Base-by-base conservation (phyloP, 805 yeast species). In the Metschnikowia picachoensis region DNA sequence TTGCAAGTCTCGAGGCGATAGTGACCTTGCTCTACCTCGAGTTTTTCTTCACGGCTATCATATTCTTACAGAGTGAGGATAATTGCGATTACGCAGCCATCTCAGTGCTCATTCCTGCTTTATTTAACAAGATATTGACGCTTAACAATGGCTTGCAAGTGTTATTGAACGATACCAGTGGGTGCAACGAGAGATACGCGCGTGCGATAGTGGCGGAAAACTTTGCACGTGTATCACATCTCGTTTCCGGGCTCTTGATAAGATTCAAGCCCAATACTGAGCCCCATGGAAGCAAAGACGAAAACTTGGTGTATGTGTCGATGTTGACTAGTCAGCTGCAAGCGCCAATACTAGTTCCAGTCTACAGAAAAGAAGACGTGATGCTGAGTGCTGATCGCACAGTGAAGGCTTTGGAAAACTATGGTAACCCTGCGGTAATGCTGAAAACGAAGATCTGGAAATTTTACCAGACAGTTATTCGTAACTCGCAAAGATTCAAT, bases 1-100 rank as follows among this genome's bases (percentile, higher is more conserved):
- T 16, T 42, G 4, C 50, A 53, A 9, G 30, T 15, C 52, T 54
- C 30, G 60, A 56, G 38, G 34, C 37, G 12, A 16, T 37, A 6
- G 30, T 51, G 14, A 53, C 62, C 12, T 52, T 70, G 14, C 59
- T 57, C 30, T 70, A 67, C 48, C 53, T 66, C 15, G 57, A 58
- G 36, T 54, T 62, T 30, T 68, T 55, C 40, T 43, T 69, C 48
- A 46, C 60, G 12, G 64, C 60, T 35, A 47, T 68, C 5, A 52
- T 65, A n/a, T 53, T 68, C 33, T 51, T 71, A 14, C 74, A 72
- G 49, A 58, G 57, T 13, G 76, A 72, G 50, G 70, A 64, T n/a
- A 27, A 36, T n/a, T 50, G 49, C 20, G 58, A 60, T 14, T 45
- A 35, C 8, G 51, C 43, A 8, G 31, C 50, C 20, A 42, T 54